Conservation (phyloP, 2,329 filamentous ascomycete species). For the Ciborinia camelliae region DNA sequence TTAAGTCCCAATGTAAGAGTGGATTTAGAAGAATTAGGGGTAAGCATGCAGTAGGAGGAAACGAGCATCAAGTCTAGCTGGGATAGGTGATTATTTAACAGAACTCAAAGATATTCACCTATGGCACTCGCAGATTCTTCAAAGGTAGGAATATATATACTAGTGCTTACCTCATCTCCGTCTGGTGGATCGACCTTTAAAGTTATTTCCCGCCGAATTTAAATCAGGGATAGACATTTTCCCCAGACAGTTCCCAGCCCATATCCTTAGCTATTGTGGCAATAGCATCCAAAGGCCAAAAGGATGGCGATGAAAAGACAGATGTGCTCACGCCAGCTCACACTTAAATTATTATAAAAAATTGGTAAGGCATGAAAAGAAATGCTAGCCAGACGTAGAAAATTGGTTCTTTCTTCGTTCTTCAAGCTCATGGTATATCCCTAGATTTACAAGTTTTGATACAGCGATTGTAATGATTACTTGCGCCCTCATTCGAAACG, state of each 20-base stretch:
- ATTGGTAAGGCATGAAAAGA: neutral
- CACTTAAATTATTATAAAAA: neutral
- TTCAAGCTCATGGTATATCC: conserved; percentile 18
- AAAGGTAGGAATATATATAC: neutral
- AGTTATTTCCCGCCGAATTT: neutral
- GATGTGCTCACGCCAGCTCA: neutral
- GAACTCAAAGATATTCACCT: neutral
- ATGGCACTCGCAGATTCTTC: neutral
- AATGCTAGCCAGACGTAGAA: neutral
- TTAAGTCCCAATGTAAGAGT: neutral
- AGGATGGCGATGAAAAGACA: neutral
- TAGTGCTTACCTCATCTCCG: neutral
- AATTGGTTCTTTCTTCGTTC: neutral
- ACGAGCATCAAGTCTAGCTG: neutral
- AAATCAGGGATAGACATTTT: neutral
- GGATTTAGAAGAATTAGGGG: too few species aligned
- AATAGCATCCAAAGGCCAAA: neutral
- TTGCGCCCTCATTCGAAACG: conserved; percentile 47
- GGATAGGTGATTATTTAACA: neutral
- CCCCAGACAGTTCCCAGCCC: neutral
- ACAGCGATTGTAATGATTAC: neutral
- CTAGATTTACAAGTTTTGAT: conserved; percentile 13
- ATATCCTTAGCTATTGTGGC: neutral
- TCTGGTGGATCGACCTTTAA: neutral
- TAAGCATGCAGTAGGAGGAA: neutral